Percentiles rank a stretch among this genome's conserved stretches.
These are phyloP conservation scores for Yamagishiella unicocca DNA, from an alignment of 139 green algal genomes.

Conservation along the genomic window DNA sequence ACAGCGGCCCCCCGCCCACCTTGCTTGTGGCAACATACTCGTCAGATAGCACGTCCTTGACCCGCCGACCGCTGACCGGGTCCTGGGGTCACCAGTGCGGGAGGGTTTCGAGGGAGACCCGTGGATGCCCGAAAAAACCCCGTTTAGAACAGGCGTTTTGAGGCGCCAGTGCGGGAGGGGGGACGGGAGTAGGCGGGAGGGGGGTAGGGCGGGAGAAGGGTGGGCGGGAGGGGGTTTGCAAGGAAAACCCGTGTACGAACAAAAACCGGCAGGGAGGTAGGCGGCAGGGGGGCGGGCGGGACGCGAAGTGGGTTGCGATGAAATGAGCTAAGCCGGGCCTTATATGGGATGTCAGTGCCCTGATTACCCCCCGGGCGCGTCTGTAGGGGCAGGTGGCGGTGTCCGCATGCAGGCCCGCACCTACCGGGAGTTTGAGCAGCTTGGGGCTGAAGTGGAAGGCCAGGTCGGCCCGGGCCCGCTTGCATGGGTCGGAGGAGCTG, in stretches of 20 bases:
- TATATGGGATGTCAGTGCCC: no score
- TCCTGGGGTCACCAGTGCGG: neutral
- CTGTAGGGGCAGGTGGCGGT: no score
- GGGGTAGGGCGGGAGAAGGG: neutral
- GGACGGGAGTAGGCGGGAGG: neutral
- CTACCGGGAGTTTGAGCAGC: neutral
- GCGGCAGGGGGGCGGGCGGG: no score
- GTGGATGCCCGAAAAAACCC: no score
- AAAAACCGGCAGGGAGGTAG: neutral
- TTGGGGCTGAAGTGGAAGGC: conserved; percentile 62
- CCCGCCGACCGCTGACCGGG: neutral
- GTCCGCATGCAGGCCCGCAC: neutral
- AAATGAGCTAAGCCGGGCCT: no score
- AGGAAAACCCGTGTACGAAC: neutral
- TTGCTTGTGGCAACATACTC: neutral
- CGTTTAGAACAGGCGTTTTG: no score
- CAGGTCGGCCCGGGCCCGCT: conserved; percentile 57
- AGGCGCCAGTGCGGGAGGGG: neutral
- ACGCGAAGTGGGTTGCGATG: neutral
- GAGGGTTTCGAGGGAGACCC: no score
- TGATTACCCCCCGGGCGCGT: neutral
- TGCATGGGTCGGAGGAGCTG: neutral
- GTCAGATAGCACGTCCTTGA: conserved; percentile 25
- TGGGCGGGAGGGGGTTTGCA: no score
- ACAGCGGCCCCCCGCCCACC: neutral